Base-by-base conservation (phyloP, 306 rosid genomes). In the barrel medic (Medicago truncatula) region DNA sequence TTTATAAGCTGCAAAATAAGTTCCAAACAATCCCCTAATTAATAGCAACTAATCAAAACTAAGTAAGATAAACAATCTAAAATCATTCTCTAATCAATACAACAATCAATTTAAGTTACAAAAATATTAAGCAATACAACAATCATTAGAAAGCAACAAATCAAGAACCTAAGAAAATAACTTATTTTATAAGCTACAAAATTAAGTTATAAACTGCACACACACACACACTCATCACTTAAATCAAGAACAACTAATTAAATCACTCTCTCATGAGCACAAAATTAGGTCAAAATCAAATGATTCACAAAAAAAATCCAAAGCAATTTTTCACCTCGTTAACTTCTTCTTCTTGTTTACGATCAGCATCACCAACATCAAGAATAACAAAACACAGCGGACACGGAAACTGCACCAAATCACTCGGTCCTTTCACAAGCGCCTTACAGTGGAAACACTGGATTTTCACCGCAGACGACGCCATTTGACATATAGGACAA, bases 301-400 rank as follows among this genome's bases (percentile, higher is more conserved):
- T 34, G 1, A 34, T 5, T 7, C 5, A 34, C 38, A 34, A 0
- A 4, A 34, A 4, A 34, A 1, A 0, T 34, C 38, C 6, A 34
- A 0, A 34, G 38, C 38, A 34, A 34, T 0, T 34, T 34, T 34
- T 34, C 7, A 81, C 85, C 85, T 81, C 85, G 40, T 81, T 76
- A 49, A 76, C 65, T 18, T 71, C 81, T 47, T 75, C 65, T 18
- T 71, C 78, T 47, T 75, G 38, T 4, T 4, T 78, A 52, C 21
- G 11, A 61, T 41, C 81, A 13, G 62, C 90, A 34, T 34, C 7
- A 34, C 88, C 85, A 25, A 84, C 87, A 10, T 93, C 89, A 15
- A 88, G 91, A 81, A 82, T 89, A 76, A 80, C 88, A 16, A 74
- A 77, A 36, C 98, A 93, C 76, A 89, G 94, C 13, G 95, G 96